These are phyloP conservation scores for Ulota crispa DNA, from an alignment of 225 moss, liverwort and hornwort species.

Conservation along the genomic window DNA sequence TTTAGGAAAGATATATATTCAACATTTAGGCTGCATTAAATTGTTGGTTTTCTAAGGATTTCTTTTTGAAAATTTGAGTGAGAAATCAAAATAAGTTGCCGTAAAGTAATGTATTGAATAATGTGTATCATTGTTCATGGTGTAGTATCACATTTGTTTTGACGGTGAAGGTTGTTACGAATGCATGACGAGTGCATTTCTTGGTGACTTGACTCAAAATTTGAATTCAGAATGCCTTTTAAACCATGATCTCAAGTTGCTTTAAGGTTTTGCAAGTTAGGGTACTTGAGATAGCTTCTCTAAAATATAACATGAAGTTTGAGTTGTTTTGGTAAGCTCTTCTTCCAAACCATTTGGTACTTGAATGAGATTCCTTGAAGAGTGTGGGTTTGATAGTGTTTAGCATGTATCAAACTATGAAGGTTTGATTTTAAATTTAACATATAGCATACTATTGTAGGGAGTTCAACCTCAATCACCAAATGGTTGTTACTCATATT, in stretches of 20 bases:
- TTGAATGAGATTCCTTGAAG: not conserved
- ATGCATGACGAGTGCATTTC: not conserved
- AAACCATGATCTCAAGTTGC: too few species aligned
- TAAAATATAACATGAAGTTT: not conserved
- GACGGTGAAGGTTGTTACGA: too few species aligned
- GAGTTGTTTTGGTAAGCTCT: not conserved
- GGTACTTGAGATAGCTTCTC: not conserved
- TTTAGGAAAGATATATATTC: too few species aligned
- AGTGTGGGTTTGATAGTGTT: not conserved
- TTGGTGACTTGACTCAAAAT: not conserved
- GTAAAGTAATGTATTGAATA: not conserved
- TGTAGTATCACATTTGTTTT: too few species aligned
- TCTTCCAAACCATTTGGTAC: not conserved
- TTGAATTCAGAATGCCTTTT: too few species aligned
- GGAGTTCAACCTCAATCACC: not conserved
- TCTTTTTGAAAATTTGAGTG: too few species aligned
- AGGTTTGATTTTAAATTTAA: not conserved
- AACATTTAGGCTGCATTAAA: too few species aligned
- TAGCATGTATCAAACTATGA: not conserved
- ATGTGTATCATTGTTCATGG: too few species aligned
- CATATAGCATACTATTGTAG: not conserved
- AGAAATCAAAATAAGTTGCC: not conserved
- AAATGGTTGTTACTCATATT: not conserved
- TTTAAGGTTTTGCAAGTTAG: not conserved
- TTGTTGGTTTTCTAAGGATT: not conserved